Evolutionary conservation across 1,284 basidiomycete genomes (phyloP).

Genomic region (Melampsora americana): DNA sequence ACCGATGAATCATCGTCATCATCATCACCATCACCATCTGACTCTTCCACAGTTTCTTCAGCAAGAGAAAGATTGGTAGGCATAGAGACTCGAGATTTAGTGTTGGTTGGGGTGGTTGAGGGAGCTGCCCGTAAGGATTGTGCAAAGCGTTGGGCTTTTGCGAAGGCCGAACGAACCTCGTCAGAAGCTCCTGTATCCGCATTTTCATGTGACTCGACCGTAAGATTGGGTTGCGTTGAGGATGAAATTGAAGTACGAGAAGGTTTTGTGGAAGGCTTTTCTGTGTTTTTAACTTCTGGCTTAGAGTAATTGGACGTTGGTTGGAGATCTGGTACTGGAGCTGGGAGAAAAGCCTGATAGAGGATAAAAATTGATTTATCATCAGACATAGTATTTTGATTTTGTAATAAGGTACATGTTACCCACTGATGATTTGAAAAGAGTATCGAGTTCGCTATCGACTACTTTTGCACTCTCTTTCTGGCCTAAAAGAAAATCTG

Average conservation of each 20-base stretch:
- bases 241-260: too few relatives aligned
- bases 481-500: background rate
- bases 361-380: background rate
- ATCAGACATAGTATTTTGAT: constrained; percentile 1
- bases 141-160: background rate
- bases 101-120: background rate
- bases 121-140: background rate
- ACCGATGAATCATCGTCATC: background rate
- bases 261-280: too few relatives aligned
- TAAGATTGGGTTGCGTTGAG: too few relatives aligned
- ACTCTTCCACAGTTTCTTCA: background rate
- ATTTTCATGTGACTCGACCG: too few relatives aligned
- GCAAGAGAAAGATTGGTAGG: background rate
- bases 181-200: background rate
- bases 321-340: background rate
- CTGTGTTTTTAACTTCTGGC: too few relatives aligned
- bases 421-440: constrained; percentile 13
- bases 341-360: constrained; percentile 9
- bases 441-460: constrained; percentile 6
- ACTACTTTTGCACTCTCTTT: background rate
- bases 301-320: too few relatives aligned
- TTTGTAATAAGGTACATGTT: background rate
- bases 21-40: background rate
- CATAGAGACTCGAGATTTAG: background rate
- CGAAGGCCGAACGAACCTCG: background rate